These are phyloP conservation scores for Beauveria medogensis DNA, from an alignment of 2,329 filamentous ascomycete genomes.

Conservation along the genomic window DNA sequence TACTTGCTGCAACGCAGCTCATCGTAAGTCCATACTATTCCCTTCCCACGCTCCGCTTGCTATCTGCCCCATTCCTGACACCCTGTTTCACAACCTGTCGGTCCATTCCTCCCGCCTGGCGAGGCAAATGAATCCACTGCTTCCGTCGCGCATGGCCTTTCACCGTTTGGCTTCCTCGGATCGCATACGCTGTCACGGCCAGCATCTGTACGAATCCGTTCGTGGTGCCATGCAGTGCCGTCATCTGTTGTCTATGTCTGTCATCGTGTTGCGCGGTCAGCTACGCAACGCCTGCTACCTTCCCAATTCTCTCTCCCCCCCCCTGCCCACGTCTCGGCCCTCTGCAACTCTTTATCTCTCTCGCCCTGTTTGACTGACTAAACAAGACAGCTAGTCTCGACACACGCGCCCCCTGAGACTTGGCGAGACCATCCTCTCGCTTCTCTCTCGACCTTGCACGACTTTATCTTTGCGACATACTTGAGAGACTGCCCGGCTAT, in stretches of 20 bases:
- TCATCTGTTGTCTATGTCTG: neutral
- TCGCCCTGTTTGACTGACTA: conserved; percentile 1
- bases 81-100: neutral
- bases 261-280: neutral
- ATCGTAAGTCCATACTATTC: neutral
- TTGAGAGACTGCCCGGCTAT: neutral
- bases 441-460: neutral
- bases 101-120: conserved; percentile 3
- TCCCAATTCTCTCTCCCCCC: neutral
- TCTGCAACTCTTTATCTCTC: neutral
- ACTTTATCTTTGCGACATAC: conserved; percentile 1
- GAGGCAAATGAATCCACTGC: conserved; percentile 3
- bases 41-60: neutral
- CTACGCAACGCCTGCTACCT: neutral
- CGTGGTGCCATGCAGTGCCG: neutral
- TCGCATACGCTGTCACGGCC: neutral
- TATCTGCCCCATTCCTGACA: conserved; percentile 2
- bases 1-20: neutral
- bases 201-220: neutral
- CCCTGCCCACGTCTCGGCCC: neutral
- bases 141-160: neutral
- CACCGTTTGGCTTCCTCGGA: neutral
- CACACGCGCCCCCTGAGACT: neutral
- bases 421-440: neutral
- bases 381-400: conserved; percentile 5